Evolutionary conservation across 495 filamentous ascomycete species (phyloP), one percentile per base, ranked within the genome.

Genomic region (Tuber calosporum): DNA sequence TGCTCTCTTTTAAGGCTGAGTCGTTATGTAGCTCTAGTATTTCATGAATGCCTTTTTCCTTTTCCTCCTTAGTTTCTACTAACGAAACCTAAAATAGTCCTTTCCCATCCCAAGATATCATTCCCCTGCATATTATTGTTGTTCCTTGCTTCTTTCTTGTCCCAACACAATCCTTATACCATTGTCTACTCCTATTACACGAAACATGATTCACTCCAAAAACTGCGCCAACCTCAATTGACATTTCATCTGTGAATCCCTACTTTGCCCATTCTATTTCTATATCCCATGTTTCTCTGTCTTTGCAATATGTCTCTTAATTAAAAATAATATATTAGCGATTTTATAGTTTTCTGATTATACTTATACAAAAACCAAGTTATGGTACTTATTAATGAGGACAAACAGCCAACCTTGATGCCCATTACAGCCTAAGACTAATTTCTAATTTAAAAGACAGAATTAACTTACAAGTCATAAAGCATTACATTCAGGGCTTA

Each of bases 61-160:
- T 30, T 20, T 72, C 40, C n/a, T 30, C 30, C 17, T 19, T 19
- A n/a, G 70, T n/a, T n/a, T 72, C 45, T 39, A 42, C 42, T 30
- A 15, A 1, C 26, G 8, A 67, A 40, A 72, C 37, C 66, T 37
- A 22, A 67, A 67, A 72, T 22, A 11, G 70, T 6, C n/a, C 42
- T 20, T 72, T 72, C 38, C n/a, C 58, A 72, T n/a, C 39, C 48
- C 15, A 22, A 72, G n/a, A 26, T 26, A 71, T 38, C 30, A 71
- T 71, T 19, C 42, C 69, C 43, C 69, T 38, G 20, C 69, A 71
- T 43, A 71, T 43, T 4, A 43, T 17, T 43, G 42, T 17, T 20
- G 19, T 17, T 5, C 42, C 17, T 43, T 43, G 42, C 20, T 43
- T 43, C 20, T 43, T 43, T 4, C 20, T 20, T 20, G 17, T n/a